Evolutionary conservation across 495 filamentous ascomycete genomes (phyloP).

Genomic region (Talaromyces thailandensis): DNA sequence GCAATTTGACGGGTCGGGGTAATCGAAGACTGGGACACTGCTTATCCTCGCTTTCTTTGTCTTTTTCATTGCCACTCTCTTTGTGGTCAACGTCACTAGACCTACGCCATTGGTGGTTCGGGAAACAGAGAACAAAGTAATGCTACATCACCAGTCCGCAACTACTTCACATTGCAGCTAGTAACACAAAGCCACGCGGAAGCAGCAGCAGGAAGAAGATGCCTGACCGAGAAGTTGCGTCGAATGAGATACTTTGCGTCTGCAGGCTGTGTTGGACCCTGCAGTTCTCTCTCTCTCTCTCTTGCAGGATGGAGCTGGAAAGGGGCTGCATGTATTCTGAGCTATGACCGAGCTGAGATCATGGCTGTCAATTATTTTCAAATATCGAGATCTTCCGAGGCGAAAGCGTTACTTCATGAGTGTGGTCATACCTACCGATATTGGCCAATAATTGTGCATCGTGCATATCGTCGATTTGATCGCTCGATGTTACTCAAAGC

Average conservation of each 20-base stretch:
- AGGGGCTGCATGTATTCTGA: not conserved
- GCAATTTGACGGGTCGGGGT: not conserved
- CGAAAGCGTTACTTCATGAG: slow-evolving; percentile 56
- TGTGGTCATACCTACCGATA: slow-evolving; percentile 5
- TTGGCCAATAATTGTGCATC: not conserved
- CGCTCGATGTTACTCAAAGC: not conserved
- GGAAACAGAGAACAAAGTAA: not conserved
- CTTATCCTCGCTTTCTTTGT: not conserved
- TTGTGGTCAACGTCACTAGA: not conserved
- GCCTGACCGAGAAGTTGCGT: not conserved
- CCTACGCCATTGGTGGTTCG: not conserved
- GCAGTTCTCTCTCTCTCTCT: not conserved
- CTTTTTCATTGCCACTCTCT: not conserved
- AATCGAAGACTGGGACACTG: not conserved
- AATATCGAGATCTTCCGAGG: not conserved
- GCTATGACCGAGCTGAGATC: not conserved
- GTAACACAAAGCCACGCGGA: not conserved
- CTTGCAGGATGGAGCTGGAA: not conserved
- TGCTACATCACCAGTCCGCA: not conserved
- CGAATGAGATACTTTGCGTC: not conserved
- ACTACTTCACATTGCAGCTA: not conserved
- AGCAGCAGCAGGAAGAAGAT: not conserved
- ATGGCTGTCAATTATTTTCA: not conserved
- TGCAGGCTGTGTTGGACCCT: not conserved
- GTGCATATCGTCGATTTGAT: not conserved